Conservation (phyloP, 768 basidiomycete species). For the Mycena vulgaris region DNA sequence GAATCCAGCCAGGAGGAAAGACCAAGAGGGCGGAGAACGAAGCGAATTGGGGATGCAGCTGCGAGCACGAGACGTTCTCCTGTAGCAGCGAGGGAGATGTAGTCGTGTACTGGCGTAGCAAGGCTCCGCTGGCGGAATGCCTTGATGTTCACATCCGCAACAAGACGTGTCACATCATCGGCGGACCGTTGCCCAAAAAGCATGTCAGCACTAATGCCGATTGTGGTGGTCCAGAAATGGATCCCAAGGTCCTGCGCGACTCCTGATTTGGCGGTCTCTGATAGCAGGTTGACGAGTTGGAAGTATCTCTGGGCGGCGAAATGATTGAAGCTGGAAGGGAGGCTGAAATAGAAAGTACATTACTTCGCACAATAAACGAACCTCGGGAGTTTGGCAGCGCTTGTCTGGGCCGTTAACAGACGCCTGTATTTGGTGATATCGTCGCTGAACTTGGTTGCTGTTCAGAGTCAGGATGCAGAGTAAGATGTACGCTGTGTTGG, state of each 20-base stretch:
- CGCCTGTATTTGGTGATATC: slow-evolving; percentile 26
- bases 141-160: slow-evolving; percentile 29
- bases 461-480: too few species aligned
- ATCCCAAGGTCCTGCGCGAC: slow-evolving; percentile 24
- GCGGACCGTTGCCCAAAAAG: slow-evolving; percentile 25
- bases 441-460: slow-evolving; percentile 27
- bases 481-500: not conserved
- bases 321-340: slow-evolving; percentile 15
- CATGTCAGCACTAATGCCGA: slow-evolving; percentile 25
- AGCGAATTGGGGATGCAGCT: not conserved
- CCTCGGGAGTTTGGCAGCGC: slow-evolving; percentile 24
- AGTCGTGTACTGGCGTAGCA: slow-evolving; percentile 31
- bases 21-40: not conserved
- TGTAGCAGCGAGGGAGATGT: slow-evolving; percentile 14
- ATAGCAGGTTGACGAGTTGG: slow-evolving; percentile 12
- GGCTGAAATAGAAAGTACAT: not conserved
- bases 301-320: slow-evolving; percentile 23
- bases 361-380: not conserved
- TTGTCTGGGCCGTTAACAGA: slow-evolving; percentile 19
- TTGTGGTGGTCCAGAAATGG: slow-evolving; percentile 27
- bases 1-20: not conserved
- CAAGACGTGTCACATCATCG: slow-evolving; percentile 9
- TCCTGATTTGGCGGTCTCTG: slow-evolving; percentile 25
- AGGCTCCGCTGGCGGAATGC: slow-evolving; percentile 31
- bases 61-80: slow-evolving; percentile 3